Conservation (phyloP, 192 early-diverging fungal genomes). For the Rhizoclosmatium sp. region DNA sequence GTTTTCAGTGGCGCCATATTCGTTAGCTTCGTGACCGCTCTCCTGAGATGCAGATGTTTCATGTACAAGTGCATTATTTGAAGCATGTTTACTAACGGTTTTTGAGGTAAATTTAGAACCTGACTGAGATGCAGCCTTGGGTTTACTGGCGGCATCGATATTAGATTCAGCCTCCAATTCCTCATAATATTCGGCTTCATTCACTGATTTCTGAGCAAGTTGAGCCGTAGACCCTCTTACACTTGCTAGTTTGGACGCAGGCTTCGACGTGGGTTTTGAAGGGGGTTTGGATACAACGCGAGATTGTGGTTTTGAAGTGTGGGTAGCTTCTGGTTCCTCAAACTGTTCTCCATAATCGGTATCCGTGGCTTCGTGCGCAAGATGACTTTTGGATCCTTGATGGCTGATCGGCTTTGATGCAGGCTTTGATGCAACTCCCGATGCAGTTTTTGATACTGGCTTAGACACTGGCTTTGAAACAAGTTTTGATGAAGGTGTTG, state of each 20-base stretch:
- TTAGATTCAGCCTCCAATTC: background rate
- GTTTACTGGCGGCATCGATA: slow-evolving; percentile 5
- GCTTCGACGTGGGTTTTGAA: background rate
- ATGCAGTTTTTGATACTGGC: slow-evolving; percentile 3
- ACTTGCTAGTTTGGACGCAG: background rate
- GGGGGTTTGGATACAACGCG: background rate
- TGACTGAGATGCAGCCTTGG: slow-evolving; percentile 4
- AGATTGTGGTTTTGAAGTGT: background rate
- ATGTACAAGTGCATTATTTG: background rate
- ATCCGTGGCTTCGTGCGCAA: background rate
- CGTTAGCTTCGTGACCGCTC: background rate
- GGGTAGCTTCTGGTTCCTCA: background rate
- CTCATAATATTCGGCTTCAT: background rate
- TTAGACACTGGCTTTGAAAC: slow-evolving; percentile 10
- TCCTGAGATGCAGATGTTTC: background rate
- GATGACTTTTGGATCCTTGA: background rate
- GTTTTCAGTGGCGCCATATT: background rate
- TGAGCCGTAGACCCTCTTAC: background rate
- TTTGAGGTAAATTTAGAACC: background rate
- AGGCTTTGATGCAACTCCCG: background rate
- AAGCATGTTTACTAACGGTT: background rate
- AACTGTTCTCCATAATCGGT: background rate
- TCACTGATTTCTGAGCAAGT: background rate
- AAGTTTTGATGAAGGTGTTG: background rate
- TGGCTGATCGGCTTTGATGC: background rate